Base-by-base conservation (phyloP, 306 rosid genomes). In the Mucuna pruriens region DNA sequence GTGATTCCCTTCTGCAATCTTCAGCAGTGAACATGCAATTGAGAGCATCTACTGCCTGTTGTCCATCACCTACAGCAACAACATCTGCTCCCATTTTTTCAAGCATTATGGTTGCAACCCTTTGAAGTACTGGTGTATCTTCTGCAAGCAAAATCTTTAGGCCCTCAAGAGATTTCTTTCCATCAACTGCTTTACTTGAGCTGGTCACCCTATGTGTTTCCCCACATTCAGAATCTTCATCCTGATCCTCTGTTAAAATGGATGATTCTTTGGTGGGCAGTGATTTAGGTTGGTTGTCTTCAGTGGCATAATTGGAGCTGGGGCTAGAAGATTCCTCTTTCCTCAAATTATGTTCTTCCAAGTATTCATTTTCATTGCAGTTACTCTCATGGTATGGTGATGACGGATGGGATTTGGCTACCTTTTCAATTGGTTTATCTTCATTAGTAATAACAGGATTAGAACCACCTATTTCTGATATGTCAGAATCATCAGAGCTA, bases 101-200 rank as follows among this genome's bases (percentile, higher is more conserved):
- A 15, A 96, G 97, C 99, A 96, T 96, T 86, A 92, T 96, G 55
- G 91, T 93, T 52, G 99, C 97, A 29, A 96, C 99, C 87, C 94
- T 92, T 79, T 96, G 99, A 54, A 96, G 90, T 16, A 93, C 94
- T 2, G 99, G 99, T 16, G 92, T 96, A 77, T 96, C 99, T 90
- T 96, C 99, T 34, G 97, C 99, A 36, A 96, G 94, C 79, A 96
- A 79, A 81, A 96, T 93, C 76, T 88, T 89, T 20, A 96, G 48
- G 42, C 99, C 99, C 69, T 93, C 91, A 7, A 96, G 99, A 72
- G 91, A 90, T 79, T 89, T 91, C 61, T 89, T 80, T 44, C 82
- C 90, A 66, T 82, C 86, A 22, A 36, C 67, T 31, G 80, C 77
- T 79, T 87, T 91, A 61, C 74, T 79, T 72, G 90, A 71, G 80